Conservation (phyloP, 1,284 basidiomycete genomes). For the Serendipita sp. region DNA sequence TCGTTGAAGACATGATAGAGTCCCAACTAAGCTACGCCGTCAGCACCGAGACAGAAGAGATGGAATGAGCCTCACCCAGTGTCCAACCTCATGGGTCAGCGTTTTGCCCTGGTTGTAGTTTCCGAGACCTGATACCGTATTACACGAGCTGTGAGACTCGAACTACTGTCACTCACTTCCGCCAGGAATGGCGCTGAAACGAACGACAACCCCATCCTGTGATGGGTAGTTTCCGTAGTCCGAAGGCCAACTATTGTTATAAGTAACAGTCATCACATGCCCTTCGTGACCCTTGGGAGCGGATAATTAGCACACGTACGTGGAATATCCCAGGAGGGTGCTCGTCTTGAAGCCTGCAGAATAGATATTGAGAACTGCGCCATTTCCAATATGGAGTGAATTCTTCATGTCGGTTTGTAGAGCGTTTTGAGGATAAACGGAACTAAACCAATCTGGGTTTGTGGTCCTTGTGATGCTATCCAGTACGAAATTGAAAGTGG, state of each 20-base stretch:
- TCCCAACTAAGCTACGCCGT: background rate
- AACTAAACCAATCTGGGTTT: background rate
- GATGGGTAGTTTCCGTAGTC: constrained; percentile 23
- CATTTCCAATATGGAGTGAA: background rate
- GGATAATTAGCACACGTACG: constrained; percentile 17
- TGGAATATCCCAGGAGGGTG: constrained; percentile 35
- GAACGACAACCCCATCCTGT: constrained; percentile 37
- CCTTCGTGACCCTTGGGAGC: too few species aligned
- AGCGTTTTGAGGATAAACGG: background rate
- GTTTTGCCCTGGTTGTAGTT: constrained; percentile 22
- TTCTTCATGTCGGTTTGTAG: background rate
- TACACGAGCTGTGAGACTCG: background rate
- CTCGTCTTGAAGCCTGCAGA: background rate
- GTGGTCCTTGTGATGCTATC: background rate
- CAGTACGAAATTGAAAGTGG: background rate
- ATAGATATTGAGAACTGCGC: background rate
- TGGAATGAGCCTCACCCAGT: constrained; percentile 41
- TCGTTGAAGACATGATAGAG: constrained; percentile 23
- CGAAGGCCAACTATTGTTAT: too few species aligned
- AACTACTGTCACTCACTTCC: constrained; percentile 17
- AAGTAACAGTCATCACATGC: too few species aligned
- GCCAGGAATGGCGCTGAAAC: constrained; percentile 36
- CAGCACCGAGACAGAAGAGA: too few species aligned
- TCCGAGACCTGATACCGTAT: background rate
- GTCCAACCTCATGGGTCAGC: constrained; percentile 40